These are phyloP conservation scores for Fusarium sp. DNA, from an alignment of 2,329 filamentous ascomycete species.

Conservation along the genomic window DNA sequence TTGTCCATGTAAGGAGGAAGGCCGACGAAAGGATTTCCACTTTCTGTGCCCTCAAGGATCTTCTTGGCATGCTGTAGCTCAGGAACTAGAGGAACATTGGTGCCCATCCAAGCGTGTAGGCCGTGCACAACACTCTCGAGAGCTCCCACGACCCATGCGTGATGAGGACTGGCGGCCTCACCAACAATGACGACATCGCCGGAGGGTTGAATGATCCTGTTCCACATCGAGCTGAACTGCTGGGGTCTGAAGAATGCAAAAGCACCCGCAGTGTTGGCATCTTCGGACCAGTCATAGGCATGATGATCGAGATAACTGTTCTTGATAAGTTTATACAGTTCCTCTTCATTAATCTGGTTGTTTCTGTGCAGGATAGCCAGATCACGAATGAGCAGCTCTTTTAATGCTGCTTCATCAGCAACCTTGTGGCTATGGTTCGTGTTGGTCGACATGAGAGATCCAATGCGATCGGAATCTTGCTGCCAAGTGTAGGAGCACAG, in stretches of 20 bases:
- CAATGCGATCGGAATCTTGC: conserved; percentile 40
- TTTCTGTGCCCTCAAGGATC: neutral
- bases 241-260: conserved; percentile 29
- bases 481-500: conserved; percentile 43
- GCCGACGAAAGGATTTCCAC: conserved; percentile 2
- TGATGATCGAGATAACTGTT: conserved; percentile 16
- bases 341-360: neutral
- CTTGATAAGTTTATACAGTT: conserved; percentile 10
- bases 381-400: conserved; percentile 7
- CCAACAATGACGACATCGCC: conserved; percentile 28
- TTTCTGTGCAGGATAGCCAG: conserved; percentile 7
- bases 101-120: conserved; percentile 15
- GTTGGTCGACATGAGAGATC: conserved; percentile 24
- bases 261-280: conserved; percentile 20
- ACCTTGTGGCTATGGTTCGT: conserved; percentile 5
- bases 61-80: conserved; percentile 6
- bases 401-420: conserved; percentile 3
- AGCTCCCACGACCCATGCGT: conserved; percentile 19
- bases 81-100: neutral
- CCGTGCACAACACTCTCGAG: conserved; percentile 16
- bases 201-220: conserved; percentile 19
- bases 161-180: conserved; percentile 20
- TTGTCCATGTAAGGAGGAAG: conserved; percentile 12
- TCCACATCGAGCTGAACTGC: conserved; percentile 28
- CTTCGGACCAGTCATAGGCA: conserved; percentile 6